Evolutionary conservation across 2,329 filamentous ascomycete species (phyloP).

Genomic region (Xylaria arbuscula): DNA sequence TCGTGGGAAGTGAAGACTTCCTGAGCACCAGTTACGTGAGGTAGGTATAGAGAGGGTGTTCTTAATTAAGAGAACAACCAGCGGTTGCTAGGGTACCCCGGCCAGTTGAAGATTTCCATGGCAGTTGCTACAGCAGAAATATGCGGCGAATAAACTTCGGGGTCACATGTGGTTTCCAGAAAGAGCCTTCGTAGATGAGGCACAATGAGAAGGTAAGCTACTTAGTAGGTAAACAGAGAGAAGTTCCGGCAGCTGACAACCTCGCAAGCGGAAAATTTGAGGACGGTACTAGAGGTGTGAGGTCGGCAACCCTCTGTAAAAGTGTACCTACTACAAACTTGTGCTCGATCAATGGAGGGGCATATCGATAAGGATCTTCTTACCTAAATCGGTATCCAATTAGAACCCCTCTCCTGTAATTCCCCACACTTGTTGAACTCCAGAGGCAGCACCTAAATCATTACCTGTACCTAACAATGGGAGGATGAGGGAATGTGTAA

Average conservation of each 20-base stretch:
- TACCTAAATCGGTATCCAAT: not conserved
- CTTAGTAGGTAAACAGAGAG: not conserved
- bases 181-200: not conserved
- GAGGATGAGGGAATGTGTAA: not conserved
- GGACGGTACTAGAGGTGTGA: not conserved
- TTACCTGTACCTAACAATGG: not conserved
- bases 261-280: not conserved
- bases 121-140: slow-evolving; percentile 29
- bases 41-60: not conserved
- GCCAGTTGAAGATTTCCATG: slow-evolving; percentile 35
- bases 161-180: slow-evolving; percentile 5
- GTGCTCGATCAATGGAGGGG: slow-evolving; percentile 34
- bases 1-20: not conserved
- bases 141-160: not conserved
- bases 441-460: not conserved
- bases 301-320: not conserved
- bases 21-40: slow-evolving; percentile 9
- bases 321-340: not conserved
- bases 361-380: slow-evolving; percentile 41
- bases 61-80: slow-evolving; percentile 30
- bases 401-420: not conserved
- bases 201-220: not conserved
- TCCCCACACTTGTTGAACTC: slow-evolving; percentile 1
- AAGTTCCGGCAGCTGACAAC: not conserved
- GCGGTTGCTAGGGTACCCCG: slow-evolving; percentile 35